phyloP scores from a whole-genome alignment of 306 rosid species.

The Begonia peltatifolia region DNA sequence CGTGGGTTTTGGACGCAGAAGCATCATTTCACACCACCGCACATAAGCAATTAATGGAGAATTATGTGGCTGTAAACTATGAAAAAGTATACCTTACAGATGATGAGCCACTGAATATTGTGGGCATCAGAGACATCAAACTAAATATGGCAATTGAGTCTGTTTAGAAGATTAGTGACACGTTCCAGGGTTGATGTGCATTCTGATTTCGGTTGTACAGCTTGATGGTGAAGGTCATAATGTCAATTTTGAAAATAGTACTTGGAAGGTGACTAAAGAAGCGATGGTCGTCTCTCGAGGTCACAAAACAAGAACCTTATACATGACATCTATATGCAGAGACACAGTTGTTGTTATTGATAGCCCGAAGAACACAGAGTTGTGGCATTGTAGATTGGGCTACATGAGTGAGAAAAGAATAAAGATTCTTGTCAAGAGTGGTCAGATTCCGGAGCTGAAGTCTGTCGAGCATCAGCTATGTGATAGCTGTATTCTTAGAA shows the following conservation, averaged over 20 bases:
- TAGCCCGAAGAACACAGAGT: background rate
- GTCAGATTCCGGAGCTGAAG: background rate
- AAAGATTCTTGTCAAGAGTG: background rate
- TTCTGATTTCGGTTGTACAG: background rate
- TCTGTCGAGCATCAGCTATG: background rate
- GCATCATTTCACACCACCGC: background rate
- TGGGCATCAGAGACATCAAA: background rate
- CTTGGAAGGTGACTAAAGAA: background rate
- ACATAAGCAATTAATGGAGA: background rate
- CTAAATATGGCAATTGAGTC: background rate
- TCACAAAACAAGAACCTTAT: background rate
- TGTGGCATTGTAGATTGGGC: background rate
- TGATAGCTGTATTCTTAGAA: background rate
- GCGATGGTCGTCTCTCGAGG: background rate
- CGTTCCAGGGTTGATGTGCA: background rate
- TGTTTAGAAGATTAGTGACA: background rate
- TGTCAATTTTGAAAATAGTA: background rate
- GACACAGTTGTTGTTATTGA: background rate
- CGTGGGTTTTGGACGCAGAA: background rate
- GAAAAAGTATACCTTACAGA: no score
- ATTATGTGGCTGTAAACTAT: background rate
- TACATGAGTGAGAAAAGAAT: conserved; percentile 1
- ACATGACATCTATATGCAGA: background rate
- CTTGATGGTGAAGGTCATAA: background rate
- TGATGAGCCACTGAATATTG: no score